Evolutionary conservation across 805 yeast species (phyloP).

Genomic region (Metschnikowia shivogae): DNA sequence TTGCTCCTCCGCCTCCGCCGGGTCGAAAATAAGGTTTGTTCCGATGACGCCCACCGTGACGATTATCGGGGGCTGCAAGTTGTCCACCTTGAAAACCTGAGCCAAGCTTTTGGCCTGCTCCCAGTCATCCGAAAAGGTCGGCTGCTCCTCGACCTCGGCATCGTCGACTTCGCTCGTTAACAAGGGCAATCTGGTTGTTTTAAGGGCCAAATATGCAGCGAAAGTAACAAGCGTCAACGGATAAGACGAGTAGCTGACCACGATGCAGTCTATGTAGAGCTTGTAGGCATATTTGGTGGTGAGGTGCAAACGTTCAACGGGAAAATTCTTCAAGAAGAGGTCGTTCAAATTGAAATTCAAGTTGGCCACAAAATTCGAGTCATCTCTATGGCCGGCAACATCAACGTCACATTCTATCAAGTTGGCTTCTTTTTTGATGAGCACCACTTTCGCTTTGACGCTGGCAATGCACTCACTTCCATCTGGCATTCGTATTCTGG

Average conservation of each 20-base stretch:
- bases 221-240: constrained; percentile 80
- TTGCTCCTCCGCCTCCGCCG: constrained; percentile 82
- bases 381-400: constrained; percentile 76
- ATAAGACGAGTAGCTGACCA: constrained; percentile 71
- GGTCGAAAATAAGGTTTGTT: constrained; percentile 67
- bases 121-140: constrained; percentile 90
- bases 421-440: constrained; percentile 35
- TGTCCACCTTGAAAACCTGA: constrained; percentile 23
- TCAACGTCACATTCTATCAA: constrained; percentile 76
- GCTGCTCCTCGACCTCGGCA: constrained; percentile 78
- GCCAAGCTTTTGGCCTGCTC: constrained; percentile 49
- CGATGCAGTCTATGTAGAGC: constrained; percentile 73
- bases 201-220: constrained; percentile 76
- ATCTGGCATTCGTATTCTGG: constrained; percentile 78
- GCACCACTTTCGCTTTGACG: constrained; percentile 77
- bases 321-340: constrained; percentile 50
- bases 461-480: constrained; percentile 94
- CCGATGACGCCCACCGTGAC: constrained; percentile 78
- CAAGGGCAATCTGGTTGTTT: constrained; percentile 71
- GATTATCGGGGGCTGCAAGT: constrained; percentile 67
- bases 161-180: constrained; percentile 61
- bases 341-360: constrained; percentile 59
- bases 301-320: constrained; percentile 49
- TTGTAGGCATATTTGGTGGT: constrained; percentile 75
- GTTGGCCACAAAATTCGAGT: constrained; percentile 62